A percentile compares a stretch with the other conserved stretches of the same genome.
phyloP scores from a whole-genome alignment of 495 filamentous ascomycete genomes.

The Penicillium fimorum region DNA sequence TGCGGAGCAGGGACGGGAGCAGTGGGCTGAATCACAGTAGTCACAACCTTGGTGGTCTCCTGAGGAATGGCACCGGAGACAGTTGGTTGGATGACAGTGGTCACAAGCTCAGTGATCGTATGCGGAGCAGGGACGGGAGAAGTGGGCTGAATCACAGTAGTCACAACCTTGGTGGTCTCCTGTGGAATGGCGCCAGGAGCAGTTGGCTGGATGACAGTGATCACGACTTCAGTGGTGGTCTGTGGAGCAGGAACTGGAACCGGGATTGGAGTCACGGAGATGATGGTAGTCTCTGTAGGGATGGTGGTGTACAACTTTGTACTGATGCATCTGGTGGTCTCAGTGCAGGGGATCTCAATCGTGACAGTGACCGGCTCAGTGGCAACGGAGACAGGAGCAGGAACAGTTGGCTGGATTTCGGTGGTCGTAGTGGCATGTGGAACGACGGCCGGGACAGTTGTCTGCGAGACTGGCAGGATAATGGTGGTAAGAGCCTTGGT shows the following conservation, averaged over 20 bases:
- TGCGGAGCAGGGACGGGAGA: background rate
- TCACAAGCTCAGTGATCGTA: background rate
- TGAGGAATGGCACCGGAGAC: background rate
- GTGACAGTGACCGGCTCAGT: background rate
- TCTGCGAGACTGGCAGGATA: background rate
- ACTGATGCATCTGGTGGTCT: slow-evolving; percentile 3
- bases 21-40: background rate
- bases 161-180: background rate
- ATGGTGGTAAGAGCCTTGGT: background rate
- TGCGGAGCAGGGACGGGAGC: background rate
- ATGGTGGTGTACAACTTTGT: slow-evolving; percentile 1
- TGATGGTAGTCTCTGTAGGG: background rate
- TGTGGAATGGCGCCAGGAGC: background rate
- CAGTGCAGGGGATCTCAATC: slow-evolving; percentile 3
- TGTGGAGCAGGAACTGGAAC: background rate
- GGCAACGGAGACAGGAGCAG: background rate
- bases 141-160: background rate
- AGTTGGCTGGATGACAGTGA: background rate
- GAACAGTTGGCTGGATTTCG: background rate
- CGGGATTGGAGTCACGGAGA: background rate
- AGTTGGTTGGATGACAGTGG: slow-evolving; percentile 1
- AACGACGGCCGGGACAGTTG: background rate
- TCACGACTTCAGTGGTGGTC: background rate
- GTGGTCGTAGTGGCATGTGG: background rate
- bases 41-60: slow-evolving; percentile 1